phyloP scores from a whole-genome alignment of 2,329 filamentous ascomycete species.

The Penicillium psychrosexuale region DNA sequence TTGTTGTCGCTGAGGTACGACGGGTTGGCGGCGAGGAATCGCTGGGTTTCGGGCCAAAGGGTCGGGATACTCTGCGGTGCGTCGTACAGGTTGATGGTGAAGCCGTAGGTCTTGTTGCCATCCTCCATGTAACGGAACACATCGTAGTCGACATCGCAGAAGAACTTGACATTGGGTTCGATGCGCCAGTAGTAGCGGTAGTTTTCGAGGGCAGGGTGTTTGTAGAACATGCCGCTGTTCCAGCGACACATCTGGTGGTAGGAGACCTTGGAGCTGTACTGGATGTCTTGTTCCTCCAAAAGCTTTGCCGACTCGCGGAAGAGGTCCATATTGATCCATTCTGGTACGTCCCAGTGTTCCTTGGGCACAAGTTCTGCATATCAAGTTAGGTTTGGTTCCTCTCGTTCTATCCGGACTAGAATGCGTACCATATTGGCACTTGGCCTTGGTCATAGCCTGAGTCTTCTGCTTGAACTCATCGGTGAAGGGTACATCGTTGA shows the following conservation, averaged over 20 bases:
- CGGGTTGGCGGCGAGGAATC: slow-evolving; percentile 82
- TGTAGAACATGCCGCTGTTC: slow-evolving; percentile 98
- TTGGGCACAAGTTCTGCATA: slow-evolving; percentile 76
- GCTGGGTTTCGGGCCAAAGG: slow-evolving; percentile 92
- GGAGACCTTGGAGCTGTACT: slow-evolving; percentile 83
- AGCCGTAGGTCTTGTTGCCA: slow-evolving; percentile 98
- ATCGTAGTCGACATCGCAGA: slow-evolving; percentile 98
- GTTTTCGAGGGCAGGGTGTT: slow-evolving; percentile 80
- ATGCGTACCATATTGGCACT: slow-evolving; percentile 71
- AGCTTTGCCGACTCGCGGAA: slow-evolving; percentile 81
- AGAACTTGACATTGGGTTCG: slow-evolving; percentile 97
- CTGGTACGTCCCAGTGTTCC: slow-evolving; percentile 88
- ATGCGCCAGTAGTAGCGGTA: slow-evolving; percentile 97
- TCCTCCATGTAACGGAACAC: slow-evolving; percentile 98
- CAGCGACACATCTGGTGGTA: slow-evolving; percentile 99
- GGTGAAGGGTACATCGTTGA: slow-evolving; percentile 92
- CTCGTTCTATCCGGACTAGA: slow-evolving; percentile 13
- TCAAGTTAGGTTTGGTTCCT: slow-evolving; percentile 23
- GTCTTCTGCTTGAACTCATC: slow-evolving; percentile 89
- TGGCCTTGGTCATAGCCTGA: slow-evolving; percentile 77
- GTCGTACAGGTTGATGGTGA: slow-evolving; percentile 97
- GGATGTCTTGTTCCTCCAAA: slow-evolving; percentile 77
- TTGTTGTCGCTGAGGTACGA: slow-evolving; percentile 79
- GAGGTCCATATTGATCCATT: slow-evolving; percentile 87
- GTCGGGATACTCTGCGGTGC: slow-evolving; percentile 79